Conservation (phyloP, 2,329 filamentous ascomycete species). For the Neonectria punicea region DNA sequence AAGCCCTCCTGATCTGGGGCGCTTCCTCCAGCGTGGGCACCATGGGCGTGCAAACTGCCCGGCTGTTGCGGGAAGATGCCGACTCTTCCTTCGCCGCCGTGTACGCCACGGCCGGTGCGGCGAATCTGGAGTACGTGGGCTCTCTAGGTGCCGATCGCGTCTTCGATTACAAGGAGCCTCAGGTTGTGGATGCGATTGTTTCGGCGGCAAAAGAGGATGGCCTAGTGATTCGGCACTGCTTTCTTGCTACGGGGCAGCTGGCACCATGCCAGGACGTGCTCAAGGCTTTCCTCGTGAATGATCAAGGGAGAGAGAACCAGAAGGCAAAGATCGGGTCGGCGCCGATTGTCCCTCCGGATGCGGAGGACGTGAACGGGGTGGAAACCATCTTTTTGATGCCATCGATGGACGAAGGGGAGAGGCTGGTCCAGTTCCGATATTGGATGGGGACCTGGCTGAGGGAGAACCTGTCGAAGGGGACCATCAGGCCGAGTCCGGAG, state of each 20-base stretch:
- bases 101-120: conserved; percentile 52
- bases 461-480: conserved; percentile 45
- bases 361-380: conserved; percentile 44
- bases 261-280: conserved; percentile 51
- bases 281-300: conserved; percentile 42
- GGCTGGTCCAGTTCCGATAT: conserved; percentile 51
- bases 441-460: conserved; percentile 53
- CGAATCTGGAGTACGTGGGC: conserved; percentile 48
- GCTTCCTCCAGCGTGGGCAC: conserved; percentile 57
- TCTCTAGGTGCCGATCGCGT: conserved; percentile 51
- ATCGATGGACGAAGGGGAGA: conserved; percentile 47
- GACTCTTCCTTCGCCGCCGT: conserved; percentile 50
- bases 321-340: conserved; percentile 51
- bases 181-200: conserved; percentile 47
- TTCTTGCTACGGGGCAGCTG: conserved; percentile 53
- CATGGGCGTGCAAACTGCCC: conserved; percentile 55
- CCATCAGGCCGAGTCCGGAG: conserved; percentile 52
- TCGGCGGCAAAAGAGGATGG: conserved; percentile 50
- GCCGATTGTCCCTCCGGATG: conserved; percentile 46
- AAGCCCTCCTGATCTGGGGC: conserved; percentile 56
- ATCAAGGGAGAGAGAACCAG: background rate
- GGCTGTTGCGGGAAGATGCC: conserved; percentile 48
- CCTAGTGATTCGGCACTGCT: conserved; percentile 52
- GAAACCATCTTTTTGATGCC: conserved; percentile 53
- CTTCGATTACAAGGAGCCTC: conserved; percentile 53